These are phyloP conservation scores for Scutellaria baicalensis DNA, from an alignment of 257 asterid species.

Conservation along the genomic window DNA sequence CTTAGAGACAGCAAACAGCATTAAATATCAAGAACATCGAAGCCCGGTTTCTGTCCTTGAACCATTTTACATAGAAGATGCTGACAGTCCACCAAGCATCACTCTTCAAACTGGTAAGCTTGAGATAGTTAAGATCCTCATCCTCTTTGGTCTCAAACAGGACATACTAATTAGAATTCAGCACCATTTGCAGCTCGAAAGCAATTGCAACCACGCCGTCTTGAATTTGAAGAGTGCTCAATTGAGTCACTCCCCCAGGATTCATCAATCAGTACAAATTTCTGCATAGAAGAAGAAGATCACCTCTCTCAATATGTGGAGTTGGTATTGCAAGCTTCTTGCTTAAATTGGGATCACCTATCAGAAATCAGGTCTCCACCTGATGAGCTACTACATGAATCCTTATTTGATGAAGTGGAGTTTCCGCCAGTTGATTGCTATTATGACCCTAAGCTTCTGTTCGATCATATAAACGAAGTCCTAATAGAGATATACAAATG, in stretches of 20 bases:
- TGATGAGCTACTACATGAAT: slow-evolving; percentile 34
- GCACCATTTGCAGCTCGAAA: slow-evolving; percentile 30
- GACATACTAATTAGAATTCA: neutral
- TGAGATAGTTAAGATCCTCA: neutral
- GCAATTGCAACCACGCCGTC: slow-evolving; percentile 38
- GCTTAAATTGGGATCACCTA: slow-evolving; percentile 40
- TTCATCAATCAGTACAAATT: slow-evolving; percentile 10
- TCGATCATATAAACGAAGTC: slow-evolving; percentile 65
- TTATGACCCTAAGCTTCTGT: slow-evolving; percentile 54
- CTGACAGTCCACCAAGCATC: slow-evolving; percentile 39
- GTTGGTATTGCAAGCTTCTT: slow-evolving; percentile 42
- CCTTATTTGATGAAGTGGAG: slow-evolving; percentile 36
- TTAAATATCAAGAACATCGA: slow-evolving; percentile 49
- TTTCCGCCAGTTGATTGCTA: slow-evolving; percentile 26
- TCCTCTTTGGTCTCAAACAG: neutral
- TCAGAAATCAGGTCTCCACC: slow-evolving; percentile 18
- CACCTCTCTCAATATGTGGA: slow-evolving; percentile 40
- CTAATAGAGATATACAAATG: slow-evolving; percentile 28
- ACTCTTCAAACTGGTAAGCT: slow-evolving; percentile 37
- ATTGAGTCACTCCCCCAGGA: slow-evolving; percentile 18
- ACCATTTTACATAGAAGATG: slow-evolving; percentile 46
- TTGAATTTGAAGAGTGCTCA: slow-evolving; percentile 48
- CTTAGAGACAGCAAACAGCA: slow-evolving; percentile 20
- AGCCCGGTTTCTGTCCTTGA: slow-evolving; percentile 89
- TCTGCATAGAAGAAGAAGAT: slow-evolving; percentile 29